Conservation (phyloP, 1,284 basidiomycete species). For the Puccinia triticina region DNA sequence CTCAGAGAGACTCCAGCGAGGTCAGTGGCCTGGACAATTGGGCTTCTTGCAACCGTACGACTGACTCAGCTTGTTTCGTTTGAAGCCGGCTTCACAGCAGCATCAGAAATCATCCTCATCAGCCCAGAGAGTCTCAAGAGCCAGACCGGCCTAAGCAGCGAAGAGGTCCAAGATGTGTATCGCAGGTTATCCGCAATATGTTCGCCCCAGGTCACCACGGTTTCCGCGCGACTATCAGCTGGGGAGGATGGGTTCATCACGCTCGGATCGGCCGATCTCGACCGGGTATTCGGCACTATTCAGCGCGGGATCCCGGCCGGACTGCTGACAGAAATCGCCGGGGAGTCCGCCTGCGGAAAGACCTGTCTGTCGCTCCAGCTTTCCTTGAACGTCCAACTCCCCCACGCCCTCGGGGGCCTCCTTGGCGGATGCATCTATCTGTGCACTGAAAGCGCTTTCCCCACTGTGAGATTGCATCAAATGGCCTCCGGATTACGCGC, state of each 20-base stretch:
- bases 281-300: conserved; percentile 52
- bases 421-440: conserved; percentile 72
- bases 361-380: conserved; percentile 80
- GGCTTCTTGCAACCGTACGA: no score
- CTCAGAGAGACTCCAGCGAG: conserved; percentile 38
- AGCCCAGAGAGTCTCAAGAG: conserved; percentile 57
- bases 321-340: conserved; percentile 78
- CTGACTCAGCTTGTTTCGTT: neutral
- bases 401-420: conserved; percentile 65
- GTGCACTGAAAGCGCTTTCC: conserved; percentile 72
- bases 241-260: conserved; percentile 55
- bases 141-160: conserved; percentile 56
- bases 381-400: conserved; percentile 74
- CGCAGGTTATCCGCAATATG: conserved; percentile 21
- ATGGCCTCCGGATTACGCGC: conserved; percentile 64
- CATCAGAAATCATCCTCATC: conserved; percentile 60
- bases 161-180: conserved; percentile 50
- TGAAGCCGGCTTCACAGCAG: conserved; percentile 57
- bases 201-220: conserved; percentile 12
- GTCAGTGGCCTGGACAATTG: no score
- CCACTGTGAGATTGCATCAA: conserved; percentile 68
- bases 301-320: conserved; percentile 76
- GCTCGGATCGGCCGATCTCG: conserved; percentile 53
- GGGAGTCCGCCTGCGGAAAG: conserved; percentile 91
- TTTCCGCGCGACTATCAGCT: conserved; percentile 11